Percentiles rank a stretch among this genome's conserved stretches.
Evolutionary conservation across 2,329 filamentous ascomycete species (phyloP).

Genomic region (Tolypocladium pustulatum): DNA sequence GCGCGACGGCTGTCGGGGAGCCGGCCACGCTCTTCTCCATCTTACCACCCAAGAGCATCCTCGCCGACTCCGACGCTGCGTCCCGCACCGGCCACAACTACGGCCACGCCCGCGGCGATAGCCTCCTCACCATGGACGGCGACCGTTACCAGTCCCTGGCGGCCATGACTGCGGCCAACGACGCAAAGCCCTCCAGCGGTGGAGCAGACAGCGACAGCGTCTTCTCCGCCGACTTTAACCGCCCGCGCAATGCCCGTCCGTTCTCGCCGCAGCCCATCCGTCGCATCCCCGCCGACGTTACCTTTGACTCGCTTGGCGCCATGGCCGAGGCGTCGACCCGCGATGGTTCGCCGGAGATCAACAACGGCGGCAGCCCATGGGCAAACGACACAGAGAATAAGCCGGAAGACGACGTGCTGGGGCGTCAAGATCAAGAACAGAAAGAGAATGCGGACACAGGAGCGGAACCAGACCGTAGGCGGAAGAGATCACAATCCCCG

Average conservation of each 20-base stretch:
- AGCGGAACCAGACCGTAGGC: neutral
- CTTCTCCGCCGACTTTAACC: slow-evolving; percentile 42
- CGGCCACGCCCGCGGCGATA: slow-evolving; percentile 38
- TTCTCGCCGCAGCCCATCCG: slow-evolving; percentile 49
- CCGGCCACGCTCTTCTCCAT: slow-evolving; percentile 51
- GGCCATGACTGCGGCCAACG: neutral
- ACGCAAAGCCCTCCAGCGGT: neutral
- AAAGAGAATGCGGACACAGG: slow-evolving; percentile 2
- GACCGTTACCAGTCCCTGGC: slow-evolving; percentile 47
- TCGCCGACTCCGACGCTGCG: slow-evolving; percentile 36
- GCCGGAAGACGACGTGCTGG: neutral
- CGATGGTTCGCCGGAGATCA: neutral
- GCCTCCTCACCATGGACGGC: slow-evolving; percentile 36
- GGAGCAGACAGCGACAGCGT: slow-evolving; percentile 35
- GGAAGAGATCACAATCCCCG: neutral
- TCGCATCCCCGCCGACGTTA: slow-evolving; percentile 28
- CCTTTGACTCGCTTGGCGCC: slow-evolving; percentile 25
- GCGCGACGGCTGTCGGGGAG: slow-evolving; percentile 16
- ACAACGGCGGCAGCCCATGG: neutral
- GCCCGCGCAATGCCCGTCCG: slow-evolving; percentile 42
- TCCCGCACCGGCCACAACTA: neutral
- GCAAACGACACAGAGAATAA: slow-evolving; percentile 2
- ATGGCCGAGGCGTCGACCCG: slow-evolving; percentile 3
- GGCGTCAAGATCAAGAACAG: neutral
- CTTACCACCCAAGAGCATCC: slow-evolving; percentile 52